Evolutionary conservation across 2,329 filamentous ascomycete species (phyloP), one percentile per base, ranked within the genome.

Genomic region (Aspergillus pseudoterreus): DNA sequence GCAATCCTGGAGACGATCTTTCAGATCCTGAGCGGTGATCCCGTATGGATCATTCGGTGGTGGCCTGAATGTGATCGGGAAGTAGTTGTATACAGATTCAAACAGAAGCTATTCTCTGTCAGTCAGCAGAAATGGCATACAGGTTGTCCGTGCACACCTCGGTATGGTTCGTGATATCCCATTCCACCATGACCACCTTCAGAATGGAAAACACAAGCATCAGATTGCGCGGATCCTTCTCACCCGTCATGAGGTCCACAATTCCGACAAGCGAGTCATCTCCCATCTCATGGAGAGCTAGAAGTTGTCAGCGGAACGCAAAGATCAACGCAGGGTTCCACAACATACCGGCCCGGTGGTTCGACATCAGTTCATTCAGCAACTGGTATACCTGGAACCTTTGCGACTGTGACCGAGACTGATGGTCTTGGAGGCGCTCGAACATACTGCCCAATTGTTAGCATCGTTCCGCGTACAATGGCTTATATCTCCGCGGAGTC

Each of bases 81-180:
- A 88, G 66, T 88, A 88, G 60, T 86, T 86, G 68, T 86, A 88
- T 15, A 85, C 83, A 3, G 83, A 78, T 57, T 88, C 85, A 62
- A 87, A 87, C 42, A 87, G 73, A 27, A 69, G 63, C 75, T 74
- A 11, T 53, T 32, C 3, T 2, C n/a, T 10, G 42, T 69, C 45
- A 70, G 62, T 11, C 14, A 10, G 6, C 8, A 33, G 11, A 30
- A 33, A 11, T 12, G 4, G 12, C 27, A 38, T 12, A 15, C 21
- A 30, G 46, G 12, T 19, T 21, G 39, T 14, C 10, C 15, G 19
- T 22, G 32, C 56, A 47, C 70, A 81, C 79, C 71, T 86, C 82
- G 17, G 79, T 79, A 65, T 85, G 77, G 36, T 76, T 75, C 3
- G 77, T 75, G 52, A 87, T 80, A 57, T 82, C 79, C 83, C 85